A percentile compares a stretch with the other conserved stretches of the same genome.
Evolutionary conservation across 208 protist species (phyloP).

Genomic region (Trypanosoma mega): DNA sequence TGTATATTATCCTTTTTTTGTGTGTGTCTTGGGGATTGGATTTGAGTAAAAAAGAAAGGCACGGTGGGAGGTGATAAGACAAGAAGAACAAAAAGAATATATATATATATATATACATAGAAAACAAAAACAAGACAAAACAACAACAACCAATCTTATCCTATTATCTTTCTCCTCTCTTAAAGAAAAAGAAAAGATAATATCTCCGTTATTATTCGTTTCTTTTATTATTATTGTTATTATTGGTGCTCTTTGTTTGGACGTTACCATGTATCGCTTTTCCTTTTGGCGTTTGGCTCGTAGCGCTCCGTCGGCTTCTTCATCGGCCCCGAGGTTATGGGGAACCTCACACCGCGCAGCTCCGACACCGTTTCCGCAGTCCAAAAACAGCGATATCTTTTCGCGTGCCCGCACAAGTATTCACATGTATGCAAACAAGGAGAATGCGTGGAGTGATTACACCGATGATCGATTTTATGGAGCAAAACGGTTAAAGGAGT

Average conservation of each 20-base stretch:
- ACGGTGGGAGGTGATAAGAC: not conserved
- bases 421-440: conserved; percentile 90
- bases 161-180: conserved; percentile 2
- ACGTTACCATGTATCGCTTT: not conserved
- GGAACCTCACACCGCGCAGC: not conserved
- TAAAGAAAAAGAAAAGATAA: not conserved
- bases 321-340: not conserved
- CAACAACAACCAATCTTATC: not conserved
- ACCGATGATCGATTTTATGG: conserved; percentile 84
- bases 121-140: conserved; percentile 8
- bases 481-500: conserved; percentile 76
- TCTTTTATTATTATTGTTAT: not conserved
- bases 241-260: too few relatives aligned
- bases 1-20: too few relatives aligned
- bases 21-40: too few relatives aligned
- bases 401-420: conserved; percentile 29
- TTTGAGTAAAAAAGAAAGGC: too few relatives aligned
- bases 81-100: conserved; percentile 1
- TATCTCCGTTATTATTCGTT: not conserved
- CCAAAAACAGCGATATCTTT: conserved; percentile 4
- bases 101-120: not conserved
- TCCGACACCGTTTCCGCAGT: not conserved
- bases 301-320: not conserved
- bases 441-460: conserved; percentile 81
- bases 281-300: not conserved